Conservation (phyloP, 2,329 filamentous ascomycete species). For the Talaromyces sp. region DNA sequence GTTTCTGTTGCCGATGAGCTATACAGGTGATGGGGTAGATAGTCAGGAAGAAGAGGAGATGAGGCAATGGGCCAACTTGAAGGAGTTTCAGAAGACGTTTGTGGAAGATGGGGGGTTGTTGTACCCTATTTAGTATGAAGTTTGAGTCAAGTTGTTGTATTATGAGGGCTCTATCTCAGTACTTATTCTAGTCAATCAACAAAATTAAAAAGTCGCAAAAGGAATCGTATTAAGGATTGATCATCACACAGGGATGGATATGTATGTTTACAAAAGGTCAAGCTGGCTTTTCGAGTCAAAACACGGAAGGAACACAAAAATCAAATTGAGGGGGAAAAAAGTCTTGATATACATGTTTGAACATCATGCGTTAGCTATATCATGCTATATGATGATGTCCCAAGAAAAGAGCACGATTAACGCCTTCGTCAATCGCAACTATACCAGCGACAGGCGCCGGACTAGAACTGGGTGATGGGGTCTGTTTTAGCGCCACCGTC, state of each 20-base stretch:
- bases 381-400: neutral
- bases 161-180: neutral
- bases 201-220: neutral
- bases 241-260: neutral
- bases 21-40: constrained; percentile 28
- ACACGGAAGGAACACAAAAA: neutral
- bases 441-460: neutral
- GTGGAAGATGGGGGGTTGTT: constrained; percentile 58
- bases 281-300: neutral
- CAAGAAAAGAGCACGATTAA: neutral
- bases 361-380: neutral
- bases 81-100: constrained; percentile 73
- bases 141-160: neutral
- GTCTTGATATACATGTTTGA: neutral
- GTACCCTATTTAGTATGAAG: constrained; percentile 20
- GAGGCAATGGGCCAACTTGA: constrained; percentile 71
- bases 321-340: neutral
- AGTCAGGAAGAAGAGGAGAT: constrained; percentile 72
- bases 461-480: neutral
- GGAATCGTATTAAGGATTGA: neutral
- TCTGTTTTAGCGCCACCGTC: neutral
- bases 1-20: constrained; percentile 34
- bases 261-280: neutral
- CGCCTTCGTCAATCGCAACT: neutral
- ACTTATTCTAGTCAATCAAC: neutral